Evolutionary conservation across 2,329 filamentous ascomycete genomes (phyloP).

Genomic region (Remersonia thermophila): DNA sequence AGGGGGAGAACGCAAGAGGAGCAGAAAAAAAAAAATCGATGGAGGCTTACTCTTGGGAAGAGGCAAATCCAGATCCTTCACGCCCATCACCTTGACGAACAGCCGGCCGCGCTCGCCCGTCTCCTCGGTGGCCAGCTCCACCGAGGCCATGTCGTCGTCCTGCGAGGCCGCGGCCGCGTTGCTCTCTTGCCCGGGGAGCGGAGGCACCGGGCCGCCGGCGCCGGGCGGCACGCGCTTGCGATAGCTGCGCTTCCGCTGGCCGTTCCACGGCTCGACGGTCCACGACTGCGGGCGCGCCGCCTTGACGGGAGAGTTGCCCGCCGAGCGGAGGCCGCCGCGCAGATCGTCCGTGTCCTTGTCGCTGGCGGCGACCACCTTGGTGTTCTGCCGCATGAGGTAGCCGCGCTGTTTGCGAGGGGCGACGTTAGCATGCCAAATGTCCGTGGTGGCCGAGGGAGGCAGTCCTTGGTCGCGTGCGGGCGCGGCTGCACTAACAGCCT

Average conservation of each 20-base stretch:
- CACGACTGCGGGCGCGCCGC: conserved; percentile 78
- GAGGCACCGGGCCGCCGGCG: conserved; percentile 56
- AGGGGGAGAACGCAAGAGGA: too few species aligned
- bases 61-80: conserved; percentile 88
- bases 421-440: conserved; percentile 40
- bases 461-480: conserved; percentile 13
- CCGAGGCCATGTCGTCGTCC: conserved; percentile 51
- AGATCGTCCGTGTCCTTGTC: conserved; percentile 52
- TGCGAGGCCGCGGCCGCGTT: conserved; percentile 55
- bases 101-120: conserved; percentile 78
- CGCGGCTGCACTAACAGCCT: conserved; percentile 23
- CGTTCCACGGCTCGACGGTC: conserved; percentile 96
- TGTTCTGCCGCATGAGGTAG: conserved; percentile 97
- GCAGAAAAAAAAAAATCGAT: too few species aligned
- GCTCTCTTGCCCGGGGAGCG: conserved; percentile 78
- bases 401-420: conserved; percentile 67
- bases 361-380: conserved; percentile 89
- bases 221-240: conserved; percentile 44
- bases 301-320: conserved; percentile 58
- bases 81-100: conserved; percentile 97
- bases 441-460: conserved; percentile 8
- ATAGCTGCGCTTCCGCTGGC: conserved; percentile 56
- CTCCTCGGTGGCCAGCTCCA: conserved; percentile 52
- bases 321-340: conserved; percentile 40
- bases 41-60: conserved; percentile 65